Base-by-base conservation (phyloP, 2,329 filamentous ascomycete species). In the Lanzia echinophila region DNA sequence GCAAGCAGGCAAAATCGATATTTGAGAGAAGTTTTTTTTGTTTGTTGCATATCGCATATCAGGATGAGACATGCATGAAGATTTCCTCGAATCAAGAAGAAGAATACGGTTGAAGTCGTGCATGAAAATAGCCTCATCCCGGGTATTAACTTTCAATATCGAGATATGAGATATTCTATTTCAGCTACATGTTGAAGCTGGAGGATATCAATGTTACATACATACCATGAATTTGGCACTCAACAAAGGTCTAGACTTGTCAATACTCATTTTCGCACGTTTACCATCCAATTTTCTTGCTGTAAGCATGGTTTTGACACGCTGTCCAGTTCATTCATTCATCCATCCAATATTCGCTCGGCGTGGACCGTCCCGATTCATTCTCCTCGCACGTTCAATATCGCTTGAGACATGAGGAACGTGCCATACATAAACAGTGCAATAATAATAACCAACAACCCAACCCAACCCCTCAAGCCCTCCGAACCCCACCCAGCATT, bases 1-100 rank as follows among this genome's bases (percentile, higher is more conserved):
- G 8, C 4, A 28, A 28, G 24, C 24, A 28, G n/a, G 4, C 20
- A 31, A 24, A 19, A 33, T 47, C 38, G 17, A 12, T 47, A 47
- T 20, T 45, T 12, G 32, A 52, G 12, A 45, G 17, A 19, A 32
- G n/a, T 13, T 12, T 47, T 52, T 52, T 47, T 13, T 12, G 38
- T 52, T 52, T 47, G 50, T 52, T 52, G 50, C 50, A 47, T 41
- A 52, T 52, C 50, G 24, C 33, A 52, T 47, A 36, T 47, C 17
- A 24, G 33, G 33, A 52, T 52, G 50, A 52, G 50, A 52, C 43
- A 47, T 52, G 50, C 50, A 52, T 52, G 31, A 52, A 39, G 20
- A 39, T 38, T n/a, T 42, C 34, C 19, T 47, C 42, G 33, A 52
- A 47, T 52, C 33, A 47, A 52, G 12, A 22, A n/a, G 6, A 41